A percentile compares a stretch with the other conserved stretches of the same genome.
These are phyloP conservation scores for Phytophthora macrochlamydospora DNA, from an alignment of 352 stramenopile species.

Conservation along the genomic window DNA sequence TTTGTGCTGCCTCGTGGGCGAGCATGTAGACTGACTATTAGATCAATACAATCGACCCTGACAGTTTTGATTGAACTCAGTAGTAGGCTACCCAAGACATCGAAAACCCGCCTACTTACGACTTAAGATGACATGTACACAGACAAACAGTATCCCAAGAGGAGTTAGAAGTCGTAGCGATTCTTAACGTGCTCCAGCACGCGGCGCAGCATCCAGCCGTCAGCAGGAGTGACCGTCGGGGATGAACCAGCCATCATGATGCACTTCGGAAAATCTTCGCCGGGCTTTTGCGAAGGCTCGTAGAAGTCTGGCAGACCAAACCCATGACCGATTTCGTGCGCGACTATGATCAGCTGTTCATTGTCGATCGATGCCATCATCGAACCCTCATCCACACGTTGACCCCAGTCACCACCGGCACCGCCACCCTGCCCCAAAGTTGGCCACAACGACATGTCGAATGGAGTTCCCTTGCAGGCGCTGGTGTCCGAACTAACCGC, in stretches of 20 bases:
- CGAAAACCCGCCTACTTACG: no score
- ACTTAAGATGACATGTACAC: background rate
- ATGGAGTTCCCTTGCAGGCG: background rate
- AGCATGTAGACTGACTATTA: background rate
- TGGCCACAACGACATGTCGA: background rate
- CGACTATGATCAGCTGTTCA: background rate
- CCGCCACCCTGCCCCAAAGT: no score
- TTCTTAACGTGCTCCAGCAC: background rate
- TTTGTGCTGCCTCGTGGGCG: background rate
- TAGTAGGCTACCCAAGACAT: no score
- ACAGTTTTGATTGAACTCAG: no score
- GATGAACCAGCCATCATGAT: background rate
- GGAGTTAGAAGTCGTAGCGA: background rate
- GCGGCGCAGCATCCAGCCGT: background rate
- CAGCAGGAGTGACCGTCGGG: background rate
- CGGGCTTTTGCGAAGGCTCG: background rate
- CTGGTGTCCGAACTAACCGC: background rate
- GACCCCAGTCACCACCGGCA: background rate
- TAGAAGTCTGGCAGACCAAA: background rate
- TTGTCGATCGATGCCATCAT: background rate
- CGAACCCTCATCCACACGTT: background rate
- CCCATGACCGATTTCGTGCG: background rate
- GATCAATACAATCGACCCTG: background rate
- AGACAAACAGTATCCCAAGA: background rate
- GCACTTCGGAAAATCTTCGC: background rate